phyloP scores from a whole-genome alignment of 306 rosid species.

The Gynostemma pentaphyllum region DNA sequence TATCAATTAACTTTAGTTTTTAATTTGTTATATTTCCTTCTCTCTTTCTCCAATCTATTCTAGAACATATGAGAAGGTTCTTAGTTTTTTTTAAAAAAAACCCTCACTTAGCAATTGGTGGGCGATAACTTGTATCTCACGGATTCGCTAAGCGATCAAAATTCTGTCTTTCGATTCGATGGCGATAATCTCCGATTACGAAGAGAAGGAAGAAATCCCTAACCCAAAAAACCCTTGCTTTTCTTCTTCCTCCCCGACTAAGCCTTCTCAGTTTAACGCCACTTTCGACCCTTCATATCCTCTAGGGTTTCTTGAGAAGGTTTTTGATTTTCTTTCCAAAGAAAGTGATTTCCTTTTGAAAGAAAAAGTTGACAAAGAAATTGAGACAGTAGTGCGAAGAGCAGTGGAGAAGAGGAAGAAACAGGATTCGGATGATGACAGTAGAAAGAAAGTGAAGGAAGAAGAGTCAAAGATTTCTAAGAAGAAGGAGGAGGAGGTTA shows the following conservation, averaged over 20 bases:
- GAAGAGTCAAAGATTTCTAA: too few relatives aligned
- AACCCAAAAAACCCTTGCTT: slow-evolving; percentile 7
- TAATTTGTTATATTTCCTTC: too few relatives aligned
- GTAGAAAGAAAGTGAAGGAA: slow-evolving; percentile 15
- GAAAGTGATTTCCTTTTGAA: slow-evolving; percentile 34
- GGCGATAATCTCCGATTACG: slow-evolving; percentile 68
- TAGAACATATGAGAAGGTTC: too few relatives aligned
- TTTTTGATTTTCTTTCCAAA: slow-evolving; percentile 37
- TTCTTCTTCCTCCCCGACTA: slow-evolving; percentile 9
- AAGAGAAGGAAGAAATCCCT: slow-evolving; percentile 26
- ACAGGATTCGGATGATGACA: slow-evolving; percentile 7
- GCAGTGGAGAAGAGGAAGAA: slow-evolving; percentile 12
- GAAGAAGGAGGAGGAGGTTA: slow-evolving; percentile 13
- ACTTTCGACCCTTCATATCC: slow-evolving; percentile 55
- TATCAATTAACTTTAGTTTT: too few relatives aligned
- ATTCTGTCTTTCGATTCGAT: too few relatives aligned
- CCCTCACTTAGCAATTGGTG: neutral
- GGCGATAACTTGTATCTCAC: neutral
- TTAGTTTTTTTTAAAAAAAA: too few relatives aligned
- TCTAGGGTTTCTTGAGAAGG: slow-evolving; percentile 37
- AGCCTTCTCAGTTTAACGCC: slow-evolving; percentile 31
- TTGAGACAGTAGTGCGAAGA: slow-evolving; percentile 25
- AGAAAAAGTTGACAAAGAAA: slow-evolving; percentile 22
- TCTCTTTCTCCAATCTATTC: too few relatives aligned
- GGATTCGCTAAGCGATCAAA: too few relatives aligned